Evolutionary conservation across 805 yeast species (phyloP), one percentile per base, ranked within the genome.

Genomic region (Isabelozyma pseudorhagii): DNA sequence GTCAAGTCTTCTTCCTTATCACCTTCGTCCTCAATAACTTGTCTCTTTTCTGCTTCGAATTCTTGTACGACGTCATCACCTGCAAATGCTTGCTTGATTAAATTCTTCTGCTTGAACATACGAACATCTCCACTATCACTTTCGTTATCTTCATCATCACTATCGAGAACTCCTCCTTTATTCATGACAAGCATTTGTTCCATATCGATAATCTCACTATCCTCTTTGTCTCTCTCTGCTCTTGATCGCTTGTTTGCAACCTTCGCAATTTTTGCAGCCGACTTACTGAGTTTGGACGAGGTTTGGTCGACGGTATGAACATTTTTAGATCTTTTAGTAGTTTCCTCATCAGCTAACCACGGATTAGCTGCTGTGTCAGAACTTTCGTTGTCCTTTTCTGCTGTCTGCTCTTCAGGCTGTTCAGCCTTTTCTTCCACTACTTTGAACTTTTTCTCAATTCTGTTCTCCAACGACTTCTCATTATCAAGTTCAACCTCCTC

Each of bases 1-100:
- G 96, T 86, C 44, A 87, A 71, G 63, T 92, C 97, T 50, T 87
- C 85, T 60, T 85, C 91, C 62, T 89, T 79, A 67, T 93, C 97
- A 50, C 83, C 97, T 66, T 93, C 97, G 44, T 87, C 91, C 42
- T 73, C 79, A 5, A 78, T 75, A 10, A 80, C 80, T 56, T 81
- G 77, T 50, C 75, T 72, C 71, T 93, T 94, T 59, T 92, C 98
- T 11, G 72, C 78, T 54, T 81, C 83, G 66, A 94, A 94, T 56
- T 91, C 91, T 6, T 75, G 72, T 13, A 89, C 87, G 39, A 93
- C 97, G 64, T 94, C 94, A 70, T 94, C 99, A 27, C 98, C 98
- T 3, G 97, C 97, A 77, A 94, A 94, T 0, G 98, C 99, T 63
- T 91, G 86, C 52, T 85, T 82, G 53, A 94, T 87, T 42, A 94